Evolutionary conservation across 2,329 filamentous ascomycete species (phyloP), one percentile per base, ranked within the genome.

Genomic region (Dactylellina cionopaga): DNA sequence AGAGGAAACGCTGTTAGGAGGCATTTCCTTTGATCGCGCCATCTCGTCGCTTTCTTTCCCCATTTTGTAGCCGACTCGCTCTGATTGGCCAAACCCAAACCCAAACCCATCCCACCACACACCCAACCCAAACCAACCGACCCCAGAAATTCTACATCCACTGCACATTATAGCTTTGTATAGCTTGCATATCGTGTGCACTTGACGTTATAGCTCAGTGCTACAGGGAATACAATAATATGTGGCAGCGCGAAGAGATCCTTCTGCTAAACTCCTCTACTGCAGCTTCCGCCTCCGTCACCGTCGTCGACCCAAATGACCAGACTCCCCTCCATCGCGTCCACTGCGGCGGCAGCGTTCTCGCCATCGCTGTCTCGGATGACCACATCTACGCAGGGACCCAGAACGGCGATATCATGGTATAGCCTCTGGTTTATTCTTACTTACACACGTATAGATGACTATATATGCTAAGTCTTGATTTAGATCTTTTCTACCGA

Each of bases 381-480:
- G 85, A 90, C 49, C 89, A 89, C 78, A 90, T 99, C 59, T 99
- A 92, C 80, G 93, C 94, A 15, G 95, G 95, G 39, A 93, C 95
- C 0, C 92, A 97, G 79, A 91, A 92, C 74, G 95, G 95, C 73
- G 92, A 97, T 82, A 96, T 99, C 73, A 85, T 96, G 46, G 89
- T 87, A 51, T 29, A n/a, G n/a, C n/a, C n/a, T n/a, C n/a, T n/a
- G n/a, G n/a, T n/a, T n/a, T n/a, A n/a, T n/a, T n/a, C n/a, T 80
- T 73, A 82, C 80, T 43, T 4, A 31, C 31, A 9, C 15, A 19
- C 17, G 59, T n/a, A n/a, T n/a, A n/a, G n/a, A n/a, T n/a, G n/a
- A n/a, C n/a, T n/a, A n/a, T n/a, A n/a, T n/a, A 27, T 25, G n/a
- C 44, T 35, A 2, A 19, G 52, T n/a, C n/a, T n/a, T n/a, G n/a